phyloP scores from a whole-genome alignment of 306 rosid genomes.

The Begonia peltatifolia region DNA sequence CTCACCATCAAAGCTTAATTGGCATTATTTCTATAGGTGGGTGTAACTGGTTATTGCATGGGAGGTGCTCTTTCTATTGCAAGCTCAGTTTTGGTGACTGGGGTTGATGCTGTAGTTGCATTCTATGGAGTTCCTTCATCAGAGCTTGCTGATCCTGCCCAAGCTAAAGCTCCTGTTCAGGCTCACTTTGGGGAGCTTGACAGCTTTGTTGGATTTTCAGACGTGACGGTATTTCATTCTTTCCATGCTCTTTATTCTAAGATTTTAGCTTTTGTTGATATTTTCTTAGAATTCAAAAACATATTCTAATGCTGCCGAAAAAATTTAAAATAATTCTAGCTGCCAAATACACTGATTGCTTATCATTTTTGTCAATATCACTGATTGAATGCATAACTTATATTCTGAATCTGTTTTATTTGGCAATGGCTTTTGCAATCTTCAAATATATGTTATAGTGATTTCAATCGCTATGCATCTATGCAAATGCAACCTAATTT shows the following conservation, averaged over 20 bases:
- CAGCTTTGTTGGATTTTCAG: slow-evolving; percentile 76
- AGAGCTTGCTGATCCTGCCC: slow-evolving; percentile 86
- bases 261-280: not conserved
- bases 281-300: not conserved
- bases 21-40: slow-evolving; percentile 31
- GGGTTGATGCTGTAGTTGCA: slow-evolving; percentile 80
- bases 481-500: not conserved
- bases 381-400: no score
- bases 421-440: no score
- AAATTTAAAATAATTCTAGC: no score
- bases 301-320: not conserved
- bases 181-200: slow-evolving; percentile 97
- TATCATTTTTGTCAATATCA: no score
- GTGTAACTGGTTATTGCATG: slow-evolving; percentile 97
- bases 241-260: not conserved
- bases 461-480: not conserved
- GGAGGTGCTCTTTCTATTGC: slow-evolving; percentile 98
- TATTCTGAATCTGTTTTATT: no score
- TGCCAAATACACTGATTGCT: no score
- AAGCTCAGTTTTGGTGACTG: slow-evolving; percentile 75
- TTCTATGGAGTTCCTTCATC: slow-evolving; percentile 84
- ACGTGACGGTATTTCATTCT: slow-evolving; percentile 50
- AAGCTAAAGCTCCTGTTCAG: slow-evolving; percentile 82
- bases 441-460: no score
- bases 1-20: not conserved